Evolutionary conservation across 371 early-diverging fungal genomes (phyloP).

Genomic region (Mortierella sp.): DNA sequence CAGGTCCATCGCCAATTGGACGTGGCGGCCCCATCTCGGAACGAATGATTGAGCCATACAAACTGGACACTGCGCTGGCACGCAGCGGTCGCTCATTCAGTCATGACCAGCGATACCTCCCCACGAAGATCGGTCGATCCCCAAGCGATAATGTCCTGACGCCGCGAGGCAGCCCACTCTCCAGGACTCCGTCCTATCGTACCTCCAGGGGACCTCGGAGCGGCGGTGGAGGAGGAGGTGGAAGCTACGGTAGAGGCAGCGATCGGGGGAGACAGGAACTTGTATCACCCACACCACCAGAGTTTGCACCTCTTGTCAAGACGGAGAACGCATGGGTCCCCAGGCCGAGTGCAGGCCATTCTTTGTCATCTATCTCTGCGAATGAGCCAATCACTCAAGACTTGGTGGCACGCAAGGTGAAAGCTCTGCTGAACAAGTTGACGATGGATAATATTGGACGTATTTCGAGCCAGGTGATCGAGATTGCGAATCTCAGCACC

Average conservation of each 20-base stretch:
- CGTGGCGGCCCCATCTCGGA: constrained; percentile 53
- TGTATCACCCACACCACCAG: constrained; percentile 65
- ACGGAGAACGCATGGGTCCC: constrained; percentile 91
- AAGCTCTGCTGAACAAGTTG: constrained; percentile 92
- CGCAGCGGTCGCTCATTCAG: constrained; percentile 59
- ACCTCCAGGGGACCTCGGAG: constrained; percentile 54
- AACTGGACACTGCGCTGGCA: constrained; percentile 57
- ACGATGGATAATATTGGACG: constrained; percentile 93
- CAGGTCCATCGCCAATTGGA: constrained; percentile 69
- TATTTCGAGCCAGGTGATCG: constrained; percentile 85
- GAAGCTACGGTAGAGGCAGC: constrained; percentile 66
- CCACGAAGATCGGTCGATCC: constrained; percentile 45
- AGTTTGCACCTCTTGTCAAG: constrained; percentile 80
- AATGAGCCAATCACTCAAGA: constrained; percentile 60
- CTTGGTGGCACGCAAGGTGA: constrained; percentile 80
- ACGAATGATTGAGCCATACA: constrained; percentile 50
- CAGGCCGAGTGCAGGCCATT: constrained; percentile 35
- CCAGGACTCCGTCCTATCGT: constrained; percentile 52
- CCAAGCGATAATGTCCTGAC: constrained; percentile 42
- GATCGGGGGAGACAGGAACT: constrained; percentile 62
- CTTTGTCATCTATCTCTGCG: constrained; percentile 16
- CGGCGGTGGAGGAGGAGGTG: constrained; percentile 68
- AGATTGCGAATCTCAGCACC: constrained; percentile 75
- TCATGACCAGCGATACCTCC: constrained; percentile 55
- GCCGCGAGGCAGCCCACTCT: constrained; percentile 50